phyloP scores from a whole-genome alignment of 805 yeast species.

The Torulaspora gathmanii region DNA sequence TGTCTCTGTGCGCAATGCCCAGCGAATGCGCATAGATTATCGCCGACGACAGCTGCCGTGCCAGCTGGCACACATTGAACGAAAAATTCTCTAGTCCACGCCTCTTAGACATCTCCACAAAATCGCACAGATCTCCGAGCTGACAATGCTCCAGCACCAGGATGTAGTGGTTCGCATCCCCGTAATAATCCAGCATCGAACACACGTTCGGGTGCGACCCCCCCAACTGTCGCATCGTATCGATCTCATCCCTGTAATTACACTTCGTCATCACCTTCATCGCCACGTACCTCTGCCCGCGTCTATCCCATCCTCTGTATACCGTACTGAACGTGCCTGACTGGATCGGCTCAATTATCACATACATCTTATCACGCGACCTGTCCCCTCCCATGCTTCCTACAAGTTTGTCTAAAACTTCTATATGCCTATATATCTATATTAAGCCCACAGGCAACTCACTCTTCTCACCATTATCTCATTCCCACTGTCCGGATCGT shows the following conservation, averaged over 20 bases:
- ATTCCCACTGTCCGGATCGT: not conserved
- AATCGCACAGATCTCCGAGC: conserved; percentile 65
- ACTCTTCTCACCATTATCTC: too few species aligned
- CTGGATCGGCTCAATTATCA: conserved; percentile 24
- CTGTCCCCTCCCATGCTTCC: too few species aligned
- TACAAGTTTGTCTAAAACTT: too few species aligned
- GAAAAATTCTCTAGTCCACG: conserved; percentile 16
- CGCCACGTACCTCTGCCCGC: conserved; percentile 26
- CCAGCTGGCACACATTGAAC: conserved; percentile 36
- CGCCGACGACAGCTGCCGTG: conserved; percentile 50
- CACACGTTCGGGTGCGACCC: conserved; percentile 49
- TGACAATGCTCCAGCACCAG: conserved; percentile 64
- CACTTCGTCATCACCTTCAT: conserved; percentile 29
- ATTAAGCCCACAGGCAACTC: too few species aligned
- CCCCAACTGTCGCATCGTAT: conserved; percentile 41
- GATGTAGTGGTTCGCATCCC: conserved; percentile 47
- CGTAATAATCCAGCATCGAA: conserved; percentile 52
- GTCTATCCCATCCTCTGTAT: conserved; percentile 28
- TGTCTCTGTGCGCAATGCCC: conserved; percentile 64
- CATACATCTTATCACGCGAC: conserved; percentile 14
- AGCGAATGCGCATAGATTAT: conserved; percentile 50
- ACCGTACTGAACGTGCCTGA: conserved; percentile 35
- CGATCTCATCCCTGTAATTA: conserved; percentile 23
- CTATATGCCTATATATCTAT: too few species aligned
- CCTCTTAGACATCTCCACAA: conserved; percentile 25